These are phyloP conservation scores for Handroanthus guayacan DNA, from an alignment of 257 asterid species.

Conservation along the genomic window DNA sequence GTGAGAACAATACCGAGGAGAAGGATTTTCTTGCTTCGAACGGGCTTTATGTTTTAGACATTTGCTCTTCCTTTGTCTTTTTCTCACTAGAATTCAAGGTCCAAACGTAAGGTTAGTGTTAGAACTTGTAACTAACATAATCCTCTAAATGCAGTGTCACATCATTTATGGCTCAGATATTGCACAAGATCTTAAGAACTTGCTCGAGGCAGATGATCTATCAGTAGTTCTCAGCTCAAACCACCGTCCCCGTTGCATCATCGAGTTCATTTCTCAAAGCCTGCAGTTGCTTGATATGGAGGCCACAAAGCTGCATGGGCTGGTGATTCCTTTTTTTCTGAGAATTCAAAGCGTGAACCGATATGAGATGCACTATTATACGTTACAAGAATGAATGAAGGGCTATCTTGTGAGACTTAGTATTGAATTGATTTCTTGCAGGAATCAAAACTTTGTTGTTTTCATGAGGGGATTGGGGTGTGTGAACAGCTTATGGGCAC, in stretches of 20 bases:
- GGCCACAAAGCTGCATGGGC: conserved; percentile 58
- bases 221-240: conserved; percentile 74
- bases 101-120: too few relatives aligned
- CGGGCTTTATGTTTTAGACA: too few relatives aligned
- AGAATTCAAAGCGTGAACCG: neutral
- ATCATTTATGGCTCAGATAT: conserved; percentile 69
- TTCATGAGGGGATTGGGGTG: conserved; percentile 82
- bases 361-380: neutral
- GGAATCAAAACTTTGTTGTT: conserved; percentile 87
- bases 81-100: too few relatives aligned
- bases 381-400: neutral
- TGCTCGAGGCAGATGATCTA: conserved; percentile 83
- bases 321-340: conserved; percentile 54
- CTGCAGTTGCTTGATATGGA: conserved; percentile 74
- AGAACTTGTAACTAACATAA: conserved; percentile 7
- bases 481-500: conserved; percentile 89
- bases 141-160: conserved; percentile 79
- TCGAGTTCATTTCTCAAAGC: conserved; percentile 91
- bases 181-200: conserved; percentile 62
- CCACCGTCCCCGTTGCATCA: conserved; percentile 87
- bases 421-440: conserved; percentile 40
- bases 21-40: too few relatives aligned
- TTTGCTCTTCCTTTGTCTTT: too few relatives aligned
- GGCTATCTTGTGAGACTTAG: neutral
- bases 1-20: too few relatives aligned